Conservation (phyloP, 78 protist species). For the Dictyostelium brefeldianum region DNA sequence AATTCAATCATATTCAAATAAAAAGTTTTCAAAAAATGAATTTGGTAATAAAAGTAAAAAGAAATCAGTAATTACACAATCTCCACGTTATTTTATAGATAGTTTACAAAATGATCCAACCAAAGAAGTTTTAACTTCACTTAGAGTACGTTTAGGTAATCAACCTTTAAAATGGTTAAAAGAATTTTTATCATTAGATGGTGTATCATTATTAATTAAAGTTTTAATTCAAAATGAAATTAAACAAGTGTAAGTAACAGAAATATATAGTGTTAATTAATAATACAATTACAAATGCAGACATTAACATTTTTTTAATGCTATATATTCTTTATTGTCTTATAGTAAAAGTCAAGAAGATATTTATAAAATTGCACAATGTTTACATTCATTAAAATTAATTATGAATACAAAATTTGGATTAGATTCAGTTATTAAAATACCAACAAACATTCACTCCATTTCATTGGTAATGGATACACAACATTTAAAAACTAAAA, state of each 20-base stretch:
- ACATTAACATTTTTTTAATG: neutral
- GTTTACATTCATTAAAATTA: conserved; percentile 68
- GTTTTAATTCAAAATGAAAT: conserved; percentile 56
- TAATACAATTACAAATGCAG: too few species aligned
- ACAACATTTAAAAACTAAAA: conserved; percentile 43
- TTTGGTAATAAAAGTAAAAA: conserved; percentile 9
- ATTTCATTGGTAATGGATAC: conserved; percentile 59
- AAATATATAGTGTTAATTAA: neutral
- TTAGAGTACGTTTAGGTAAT: conserved; percentile 67
- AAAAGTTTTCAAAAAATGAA: conserved; percentile 62
- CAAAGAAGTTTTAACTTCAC: conserved; percentile 52
- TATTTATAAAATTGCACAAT: conserved; percentile 59
- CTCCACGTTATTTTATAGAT: conserved; percentile 68
- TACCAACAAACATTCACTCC: conserved; percentile 25
- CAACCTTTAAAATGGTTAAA: conserved; percentile 77
- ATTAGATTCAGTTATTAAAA: conserved; percentile 65
- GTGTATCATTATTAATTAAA: conserved; percentile 46
- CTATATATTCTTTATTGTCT: too few species aligned
- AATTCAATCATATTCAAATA: conserved; percentile 56
- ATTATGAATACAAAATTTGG: conserved; percentile 78
- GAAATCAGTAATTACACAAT: conserved; percentile 8
- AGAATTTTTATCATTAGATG: conserved; percentile 48
- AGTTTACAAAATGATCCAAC: conserved; percentile 48
- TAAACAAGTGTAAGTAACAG: conserved; percentile 39
- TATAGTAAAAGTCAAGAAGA: conserved; percentile 61